A percentile compares a stretch with the other conserved stretches of the same genome.
These are phyloP conservation scores for Dioscorea alata DNA, from an alignment of 106 monocot species.

Conservation along the genomic window DNA sequence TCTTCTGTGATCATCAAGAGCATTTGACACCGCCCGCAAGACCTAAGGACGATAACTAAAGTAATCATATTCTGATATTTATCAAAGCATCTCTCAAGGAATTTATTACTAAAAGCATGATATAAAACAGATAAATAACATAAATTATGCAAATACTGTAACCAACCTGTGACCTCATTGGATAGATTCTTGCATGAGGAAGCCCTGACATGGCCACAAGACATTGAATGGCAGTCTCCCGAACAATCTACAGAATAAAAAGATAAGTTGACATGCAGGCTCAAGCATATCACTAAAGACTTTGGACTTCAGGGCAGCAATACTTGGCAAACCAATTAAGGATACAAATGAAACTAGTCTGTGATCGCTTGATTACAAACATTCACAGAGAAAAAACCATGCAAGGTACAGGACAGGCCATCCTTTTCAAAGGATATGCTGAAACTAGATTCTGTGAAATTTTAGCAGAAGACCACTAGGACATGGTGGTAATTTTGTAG, in stretches of 20 bases:
- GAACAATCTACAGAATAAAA: slow-evolving; percentile 53
- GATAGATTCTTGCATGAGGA: slow-evolving; percentile 88
- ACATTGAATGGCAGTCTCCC: slow-evolving; percentile 86
- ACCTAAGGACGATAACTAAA: slow-evolving; percentile 39
- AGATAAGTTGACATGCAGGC: no score
- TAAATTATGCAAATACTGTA: not conserved
- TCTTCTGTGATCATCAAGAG: slow-evolving; percentile 76
- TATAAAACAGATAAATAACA: not conserved
- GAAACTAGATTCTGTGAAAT: no score
- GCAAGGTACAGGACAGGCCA: no score
- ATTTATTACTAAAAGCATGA: not conserved
- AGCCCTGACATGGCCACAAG: slow-evolving; percentile 66
- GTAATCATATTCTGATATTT: not conserved
- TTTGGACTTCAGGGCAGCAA: no score
- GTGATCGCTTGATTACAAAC: no score
- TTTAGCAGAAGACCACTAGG: no score
- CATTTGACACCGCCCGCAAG: slow-evolving; percentile 42
- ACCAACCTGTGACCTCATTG: slow-evolving; percentile 69
- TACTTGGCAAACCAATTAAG: no score
- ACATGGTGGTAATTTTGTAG: no score
- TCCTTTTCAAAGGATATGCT: no score
- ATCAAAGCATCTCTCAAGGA: not conserved
- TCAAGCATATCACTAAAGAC: no score
- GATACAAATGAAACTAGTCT: no score
- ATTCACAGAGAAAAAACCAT: no score